Conservation (phyloP, 768 basidiomycete genomes). For the Xerocomellus chrysenteron region DNA sequence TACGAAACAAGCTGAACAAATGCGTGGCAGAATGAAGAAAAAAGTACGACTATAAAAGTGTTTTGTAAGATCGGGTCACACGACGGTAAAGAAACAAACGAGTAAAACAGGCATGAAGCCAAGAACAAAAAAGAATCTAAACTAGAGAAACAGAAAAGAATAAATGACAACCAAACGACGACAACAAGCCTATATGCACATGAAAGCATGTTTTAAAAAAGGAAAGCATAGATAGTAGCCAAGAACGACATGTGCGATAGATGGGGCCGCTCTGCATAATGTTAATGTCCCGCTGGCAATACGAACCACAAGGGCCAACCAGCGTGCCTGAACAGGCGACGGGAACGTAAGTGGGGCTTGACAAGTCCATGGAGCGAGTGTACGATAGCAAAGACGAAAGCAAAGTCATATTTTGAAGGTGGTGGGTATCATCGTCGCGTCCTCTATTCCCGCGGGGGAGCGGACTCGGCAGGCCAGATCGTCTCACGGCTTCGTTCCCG, state of each 20-base stretch:
- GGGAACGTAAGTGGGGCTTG: constrained; percentile 27
- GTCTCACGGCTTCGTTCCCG: constrained; percentile 31
- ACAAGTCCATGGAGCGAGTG: constrained; percentile 13
- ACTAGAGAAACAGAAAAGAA: constrained; percentile 17
- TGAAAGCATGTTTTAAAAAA: constrained; percentile 24
- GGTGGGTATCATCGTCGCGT: constrained; percentile 13
- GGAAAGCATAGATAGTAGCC: constrained; percentile 29
- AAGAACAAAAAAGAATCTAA: constrained; percentile 8
- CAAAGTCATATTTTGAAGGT: constrained; percentile 23
- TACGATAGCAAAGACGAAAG: constrained; percentile 33
- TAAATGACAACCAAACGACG: constrained; percentile 28
- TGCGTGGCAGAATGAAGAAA: constrained; percentile 12
- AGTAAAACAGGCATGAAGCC: constrained; percentile 9
- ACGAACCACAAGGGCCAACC: constrained; percentile 13
- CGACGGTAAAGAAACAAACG: constrained; percentile 4
- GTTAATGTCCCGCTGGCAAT: constrained; percentile 25
- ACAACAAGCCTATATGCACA: constrained; percentile 27
- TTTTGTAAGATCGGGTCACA: constrained; percentile 18
- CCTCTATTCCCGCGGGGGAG: constrained; percentile 28
- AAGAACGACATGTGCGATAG: constrained; percentile 24
- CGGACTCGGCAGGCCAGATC: constrained; percentile 31
- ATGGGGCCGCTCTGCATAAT: constrained; percentile 22
- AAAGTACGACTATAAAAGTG: constrained; percentile 17
- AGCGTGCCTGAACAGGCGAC: constrained; percentile 6
- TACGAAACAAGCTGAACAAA: constrained; percentile 24